These are phyloP conservation scores for Tylopilus rubrobrunneus DNA, from an alignment of 768 basidiomycete genomes.

Conservation along the genomic window DNA sequence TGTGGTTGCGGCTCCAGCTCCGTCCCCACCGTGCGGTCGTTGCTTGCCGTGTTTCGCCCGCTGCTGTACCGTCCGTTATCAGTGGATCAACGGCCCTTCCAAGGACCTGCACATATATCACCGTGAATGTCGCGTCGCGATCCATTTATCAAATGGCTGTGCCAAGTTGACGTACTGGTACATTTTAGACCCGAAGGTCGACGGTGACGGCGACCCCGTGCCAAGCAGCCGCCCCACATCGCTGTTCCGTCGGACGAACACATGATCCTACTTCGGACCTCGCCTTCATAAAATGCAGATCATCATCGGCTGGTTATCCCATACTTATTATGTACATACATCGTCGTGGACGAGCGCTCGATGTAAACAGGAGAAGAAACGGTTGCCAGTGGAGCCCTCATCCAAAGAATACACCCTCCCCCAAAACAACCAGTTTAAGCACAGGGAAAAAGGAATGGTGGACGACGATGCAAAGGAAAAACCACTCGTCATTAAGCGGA, in stretches of 20 bases:
- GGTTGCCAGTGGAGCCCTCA: neutral
- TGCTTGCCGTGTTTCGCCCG: neutral
- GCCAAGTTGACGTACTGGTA: neutral
- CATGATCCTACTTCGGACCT: neutral
- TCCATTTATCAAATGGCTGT: neutral
- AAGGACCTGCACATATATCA: too few species aligned
- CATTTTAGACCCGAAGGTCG: too few species aligned
- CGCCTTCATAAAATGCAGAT: neutral
- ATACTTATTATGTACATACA: conserved; percentile 17
- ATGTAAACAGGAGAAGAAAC: neutral
- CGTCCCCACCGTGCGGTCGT: neutral
- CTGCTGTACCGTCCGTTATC: neutral
- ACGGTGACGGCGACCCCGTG: too few species aligned
- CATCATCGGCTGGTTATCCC: conserved; percentile 9
- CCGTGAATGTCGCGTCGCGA: neutral
- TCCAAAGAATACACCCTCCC: conserved; percentile 3
- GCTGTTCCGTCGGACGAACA: neutral
- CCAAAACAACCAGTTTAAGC: neutral
- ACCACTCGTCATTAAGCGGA: conserved; percentile 17
- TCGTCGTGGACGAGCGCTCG: conserved; percentile 7
- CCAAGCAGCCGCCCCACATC: neutral
- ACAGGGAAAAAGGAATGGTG: conserved; percentile 1
- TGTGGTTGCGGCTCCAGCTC: neutral
- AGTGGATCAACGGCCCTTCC: neutral
- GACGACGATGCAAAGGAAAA: neutral